Evolutionary conservation across 345 rosid genomes (phyloP).

Genomic region (Raphanus raphanistrum): DNA sequence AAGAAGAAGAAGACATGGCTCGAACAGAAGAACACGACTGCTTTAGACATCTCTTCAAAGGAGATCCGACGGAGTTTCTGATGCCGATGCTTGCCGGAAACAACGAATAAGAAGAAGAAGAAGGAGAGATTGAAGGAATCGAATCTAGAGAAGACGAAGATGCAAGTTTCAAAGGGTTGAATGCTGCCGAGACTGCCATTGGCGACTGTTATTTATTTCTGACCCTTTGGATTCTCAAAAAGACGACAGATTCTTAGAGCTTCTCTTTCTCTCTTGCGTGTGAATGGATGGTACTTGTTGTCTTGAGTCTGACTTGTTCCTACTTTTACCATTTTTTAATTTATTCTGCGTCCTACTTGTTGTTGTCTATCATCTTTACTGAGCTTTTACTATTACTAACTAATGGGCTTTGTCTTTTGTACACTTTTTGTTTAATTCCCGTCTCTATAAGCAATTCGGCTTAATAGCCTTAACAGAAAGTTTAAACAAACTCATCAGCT

Average conservation of each 20-base stretch:
- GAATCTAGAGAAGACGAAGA: conserved; percentile 45
- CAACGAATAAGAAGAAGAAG: conserved; percentile 18
- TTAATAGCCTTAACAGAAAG: background rate
- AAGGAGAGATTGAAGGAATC: conserved; percentile 34
- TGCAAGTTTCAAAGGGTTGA: conserved; percentile 44
- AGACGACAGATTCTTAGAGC: conserved; percentile 23
- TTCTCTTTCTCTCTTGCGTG: conserved; percentile 14
- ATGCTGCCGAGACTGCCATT: conserved; percentile 58
- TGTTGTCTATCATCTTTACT: background rate
- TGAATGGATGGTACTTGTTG: conserved; percentile 8
- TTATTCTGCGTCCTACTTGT: background rate
- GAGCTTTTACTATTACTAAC: background rate
- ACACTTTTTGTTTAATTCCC: background rate
- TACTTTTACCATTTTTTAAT: background rate
- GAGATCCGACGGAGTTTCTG: conserved; percentile 24
- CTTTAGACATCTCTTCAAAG: conserved; percentile 33
- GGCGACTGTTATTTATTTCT: conserved; percentile 3
- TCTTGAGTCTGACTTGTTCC: conserved; percentile 13
- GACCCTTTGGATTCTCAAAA: conserved; percentile 25
- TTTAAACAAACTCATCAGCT: background rate
- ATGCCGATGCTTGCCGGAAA: conserved; percentile 6
- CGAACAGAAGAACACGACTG: conserved; percentile 46
- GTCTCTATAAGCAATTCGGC: background rate
- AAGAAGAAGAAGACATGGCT: conserved; percentile 36
- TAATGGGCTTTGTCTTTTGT: background rate